These are phyloP conservation scores for Cladosporium colombiae DNA, from an alignment of 2,329 filamentous ascomycete genomes.

Conservation along the genomic window DNA sequence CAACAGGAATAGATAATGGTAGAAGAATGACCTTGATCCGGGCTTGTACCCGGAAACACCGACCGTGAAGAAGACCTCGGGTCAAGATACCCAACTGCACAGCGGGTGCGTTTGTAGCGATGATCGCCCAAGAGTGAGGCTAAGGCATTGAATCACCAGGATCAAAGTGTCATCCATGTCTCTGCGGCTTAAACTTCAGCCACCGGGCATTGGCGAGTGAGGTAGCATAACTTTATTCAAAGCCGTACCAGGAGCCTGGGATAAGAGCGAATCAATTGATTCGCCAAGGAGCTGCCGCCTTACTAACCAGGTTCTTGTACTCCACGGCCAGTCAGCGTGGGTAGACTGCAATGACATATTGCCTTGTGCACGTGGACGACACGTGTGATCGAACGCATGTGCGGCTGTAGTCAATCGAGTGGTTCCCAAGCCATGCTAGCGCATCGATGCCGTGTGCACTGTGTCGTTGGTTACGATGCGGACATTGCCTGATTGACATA, in stretches of 20 bases:
- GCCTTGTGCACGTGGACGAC: background rate
- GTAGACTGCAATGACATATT: background rate
- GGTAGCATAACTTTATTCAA: background rate
- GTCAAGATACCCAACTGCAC: background rate
- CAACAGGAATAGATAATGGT: background rate
- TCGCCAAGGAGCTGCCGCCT: background rate
- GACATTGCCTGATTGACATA: background rate
- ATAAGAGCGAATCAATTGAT: background rate
- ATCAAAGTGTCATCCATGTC: background rate
- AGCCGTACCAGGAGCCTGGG: background rate
- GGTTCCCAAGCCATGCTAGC: background rate
- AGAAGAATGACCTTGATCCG: background rate
- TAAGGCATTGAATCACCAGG: background rate
- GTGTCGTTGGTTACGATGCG: background rate
- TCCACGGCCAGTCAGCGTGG: background rate
- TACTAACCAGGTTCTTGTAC: background rate
- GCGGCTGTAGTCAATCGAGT: background rate
- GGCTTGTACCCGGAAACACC: background rate
- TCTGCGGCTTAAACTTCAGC: background rate
- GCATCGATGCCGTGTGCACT: background rate
- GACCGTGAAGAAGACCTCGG: background rate
- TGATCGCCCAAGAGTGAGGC: background rate
- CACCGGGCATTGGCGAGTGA: background rate
- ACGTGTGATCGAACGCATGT: background rate
- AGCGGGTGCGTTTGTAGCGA: background rate